Conservation (phyloP, 2,329 filamentous ascomycete species). For the Monascus ruber region DNA sequence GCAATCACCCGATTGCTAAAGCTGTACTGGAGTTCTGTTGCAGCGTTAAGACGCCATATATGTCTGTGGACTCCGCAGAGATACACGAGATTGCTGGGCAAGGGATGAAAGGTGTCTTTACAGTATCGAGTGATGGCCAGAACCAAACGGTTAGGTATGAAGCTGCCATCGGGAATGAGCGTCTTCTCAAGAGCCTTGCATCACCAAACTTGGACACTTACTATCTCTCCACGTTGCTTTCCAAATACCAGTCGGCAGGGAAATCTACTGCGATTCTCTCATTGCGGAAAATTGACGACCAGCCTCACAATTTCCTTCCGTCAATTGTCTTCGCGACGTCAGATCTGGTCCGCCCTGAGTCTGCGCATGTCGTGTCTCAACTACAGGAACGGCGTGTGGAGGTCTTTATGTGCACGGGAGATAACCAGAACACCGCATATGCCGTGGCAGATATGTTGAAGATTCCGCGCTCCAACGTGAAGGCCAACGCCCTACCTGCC, state of each 20-base stretch:
- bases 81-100: conserved; percentile 47
- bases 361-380: conserved; percentile 50
- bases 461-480: conserved; percentile 62
- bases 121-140: conserved; percentile 13
- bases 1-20: conserved; percentile 48
- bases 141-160: conserved; percentile 24
- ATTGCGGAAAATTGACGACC: conserved; percentile 17
- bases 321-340: conserved; percentile 62
- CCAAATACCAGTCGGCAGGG: conserved; percentile 29
- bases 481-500: conserved; percentile 75
- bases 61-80: conserved; percentile 19
- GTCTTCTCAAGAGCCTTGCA: conserved; percentile 30
- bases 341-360: conserved; percentile 68
- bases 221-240: conserved; percentile 23
- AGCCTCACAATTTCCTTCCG: conserved; percentile 31
- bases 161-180: conserved; percentile 48
- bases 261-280: conserved; percentile 36
- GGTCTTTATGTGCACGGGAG: conserved; percentile 88
- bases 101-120: conserved; percentile 45
- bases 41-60: conserved; percentile 9
- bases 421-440: conserved; percentile 73
- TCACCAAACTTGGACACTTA: conserved; percentile 22
- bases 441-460: conserved; percentile 67
- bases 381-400: conserved; percentile 56
- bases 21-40: conserved; percentile 43